Base-by-base conservation (phyloP, 148 eudicot species). In the Persicaria tinctoria region DNA sequence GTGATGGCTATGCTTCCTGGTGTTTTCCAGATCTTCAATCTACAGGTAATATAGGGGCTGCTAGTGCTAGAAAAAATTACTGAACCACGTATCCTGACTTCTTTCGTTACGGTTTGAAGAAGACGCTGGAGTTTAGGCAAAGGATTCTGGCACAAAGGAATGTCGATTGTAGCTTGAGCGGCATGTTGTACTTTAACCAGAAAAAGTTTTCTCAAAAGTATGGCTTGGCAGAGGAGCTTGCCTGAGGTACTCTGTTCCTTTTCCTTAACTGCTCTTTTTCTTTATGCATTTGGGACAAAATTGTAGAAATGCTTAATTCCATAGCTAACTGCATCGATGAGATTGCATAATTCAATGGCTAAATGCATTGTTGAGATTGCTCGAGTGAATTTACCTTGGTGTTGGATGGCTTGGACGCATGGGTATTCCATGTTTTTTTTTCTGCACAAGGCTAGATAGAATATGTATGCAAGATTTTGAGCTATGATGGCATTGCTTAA, bases 61-160 rank as follows among this genome's bases (percentile, higher is more conserved):
- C n/a, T n/a, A n/a, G n/a, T n/a, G n/a, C n/a, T n/a, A n/a, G n/a
- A n/a, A n/a, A n/a, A n/a, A n/a, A n/a, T n/a, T n/a, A n/a, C n/a
- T n/a, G n/a, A n/a, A n/a, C n/a, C n/a, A n/a, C n/a, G 8, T 92
- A 89, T 81, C 99, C 99, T 0, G 94, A 96, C 17, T 96, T 87
- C 79, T 96, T 96, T 75, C 85, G 83, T 57, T 91, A 90, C 80
- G 91, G 94, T 20, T 77, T 96, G 81, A 96, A 88, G 88, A 92
- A 87, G 76, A 90, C 86, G 74, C 79, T 92, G 74, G 93, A 90
- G 82, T 77, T 77, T 74, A 82, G 99, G 84, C 97, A 92, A 44
- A 96, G 81, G 78, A 81, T 96, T 49, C 62, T 96, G 88, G 83
- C 80, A 60, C 82, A 83, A 53, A 92, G 79, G 78, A 83, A 85